Base-by-base conservation (phyloP, 2,329 filamentous ascomycete genomes). In the Uncinocarpus reesii region DNA sequence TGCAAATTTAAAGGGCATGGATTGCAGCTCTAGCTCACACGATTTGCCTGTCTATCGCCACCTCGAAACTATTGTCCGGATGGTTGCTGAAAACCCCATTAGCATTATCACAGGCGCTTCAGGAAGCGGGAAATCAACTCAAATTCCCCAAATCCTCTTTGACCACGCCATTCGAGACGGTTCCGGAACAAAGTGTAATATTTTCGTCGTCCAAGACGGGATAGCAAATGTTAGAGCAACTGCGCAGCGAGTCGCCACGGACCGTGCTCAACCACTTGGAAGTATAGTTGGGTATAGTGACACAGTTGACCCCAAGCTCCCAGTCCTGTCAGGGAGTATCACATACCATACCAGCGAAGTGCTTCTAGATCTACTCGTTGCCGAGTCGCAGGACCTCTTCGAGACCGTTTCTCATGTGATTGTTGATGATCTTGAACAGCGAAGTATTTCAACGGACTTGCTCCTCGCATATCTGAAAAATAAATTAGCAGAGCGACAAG, bases 131-230 rank as follows among this genome's bases (percentile, higher is more conserved):
- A 74, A 74, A 55, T 59, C 61, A 46, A 74, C 71, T 4, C 74
- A 76, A 57, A 64, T 76, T 7, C 72, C 74, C n/a, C 74, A 76
- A 52, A 71, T 76, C n/a, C 51, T 76, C 21, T 58, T 76, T 1
- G 71, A 76, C n/a, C 57, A 74, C 47, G 66, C 68, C 2, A 72
- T 71, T 37, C 53, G 58, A 5, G 50, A 53, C 4, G 65, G 64
- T 1, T 44, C 52, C 11, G 72, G 71, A n/a, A 64, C 62, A 4
- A 46, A 55, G 21, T 75, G 73, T 56, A 72, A 71, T 49, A 65
- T 76, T 45, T 64, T 76, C 6, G 74, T 72, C 52, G 71, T 73
- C 4, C 72, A 75, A 48, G 71, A 71, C 21, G 64, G 71, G 38
- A 64, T 71, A 8, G 68, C 74, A 37, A 72, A 71, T 20, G 71